phyloP scores from a whole-genome alignment of 345 rosid species.

The Cochlearia excelsa region DNA sequence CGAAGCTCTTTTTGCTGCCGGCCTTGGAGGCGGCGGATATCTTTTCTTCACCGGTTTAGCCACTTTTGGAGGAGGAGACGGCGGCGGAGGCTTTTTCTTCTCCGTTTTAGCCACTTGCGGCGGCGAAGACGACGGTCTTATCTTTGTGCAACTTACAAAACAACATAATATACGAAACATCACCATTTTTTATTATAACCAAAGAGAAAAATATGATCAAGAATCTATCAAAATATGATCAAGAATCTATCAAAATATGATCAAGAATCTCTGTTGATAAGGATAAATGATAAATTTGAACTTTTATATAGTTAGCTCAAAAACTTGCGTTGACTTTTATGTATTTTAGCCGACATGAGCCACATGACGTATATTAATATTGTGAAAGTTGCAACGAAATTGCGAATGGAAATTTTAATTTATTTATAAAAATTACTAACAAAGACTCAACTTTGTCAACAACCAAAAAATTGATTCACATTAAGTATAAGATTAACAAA shows the following conservation, averaged over 20 bases:
- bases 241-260: no score
- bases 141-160: constrained; percentile 28
- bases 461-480: background rate
- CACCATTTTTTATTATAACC: constrained; percentile 4
- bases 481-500: constrained; percentile 1
- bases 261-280: background rate
- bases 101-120: constrained; percentile 5
- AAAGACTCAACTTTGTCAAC: no score
- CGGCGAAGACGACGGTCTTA: constrained; percentile 18
- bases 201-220: constrained; percentile 1
- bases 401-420: background rate
- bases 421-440: no score
- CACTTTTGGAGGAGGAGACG: constrained; percentile 3
- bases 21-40: background rate
- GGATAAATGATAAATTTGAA: background rate
- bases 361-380: constrained; percentile 1
- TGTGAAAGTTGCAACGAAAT: constrained; percentile 1
- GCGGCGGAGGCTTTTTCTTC: constrained; percentile 2
- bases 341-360: constrained; percentile 20
- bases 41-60: constrained; percentile 11
- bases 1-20: background rate
- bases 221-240: no score
- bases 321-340: constrained; percentile 9
- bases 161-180: constrained; percentile 23
- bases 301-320: background rate